These are phyloP conservation scores for Gnaphalium uliginosum DNA, from an alignment of 129 eudicot genomes.

Conservation along the genomic window DNA sequence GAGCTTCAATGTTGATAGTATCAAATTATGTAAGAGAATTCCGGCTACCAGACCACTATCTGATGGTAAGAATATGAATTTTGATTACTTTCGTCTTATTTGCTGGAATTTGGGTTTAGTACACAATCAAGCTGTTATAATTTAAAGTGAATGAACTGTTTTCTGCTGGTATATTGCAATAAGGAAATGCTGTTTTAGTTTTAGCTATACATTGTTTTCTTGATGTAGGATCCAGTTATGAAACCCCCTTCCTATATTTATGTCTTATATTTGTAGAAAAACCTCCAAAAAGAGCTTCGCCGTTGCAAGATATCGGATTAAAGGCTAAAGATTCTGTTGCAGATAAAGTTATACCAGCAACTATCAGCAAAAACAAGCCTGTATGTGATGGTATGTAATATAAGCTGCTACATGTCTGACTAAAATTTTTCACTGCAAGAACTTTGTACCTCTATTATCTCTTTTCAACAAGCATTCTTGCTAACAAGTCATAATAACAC, in stretches of 20 bases:
- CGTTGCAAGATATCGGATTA: constrained; percentile 29
- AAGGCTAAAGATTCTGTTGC: constrained; percentile 28
- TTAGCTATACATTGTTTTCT: constrained; percentile 1
- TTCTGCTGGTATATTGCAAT: not conserved
- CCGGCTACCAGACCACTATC: constrained; percentile 32
- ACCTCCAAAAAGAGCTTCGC: constrained; percentile 33
- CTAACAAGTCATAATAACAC: not conserved
- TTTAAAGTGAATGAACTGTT: not conserved
- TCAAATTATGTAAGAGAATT: constrained; percentile 27
- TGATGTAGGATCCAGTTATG: constrained; percentile 6
- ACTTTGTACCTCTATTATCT: not conserved
- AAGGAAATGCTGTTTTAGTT: constrained; percentile 4
- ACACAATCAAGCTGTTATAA: not conserved
- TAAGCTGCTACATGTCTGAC: not conserved
- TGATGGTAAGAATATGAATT: constrained; percentile 34
- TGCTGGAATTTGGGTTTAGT: constrained; percentile 13
- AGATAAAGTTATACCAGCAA: constrained; percentile 33
- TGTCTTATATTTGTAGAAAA: constrained; percentile 38
- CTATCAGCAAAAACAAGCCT: constrained; percentile 42
- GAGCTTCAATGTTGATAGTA: not conserved
- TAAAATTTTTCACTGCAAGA: not conserved
- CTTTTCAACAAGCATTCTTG: not conserved
- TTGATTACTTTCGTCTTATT: not conserved
- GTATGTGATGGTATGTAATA: constrained; percentile 31
- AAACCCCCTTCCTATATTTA: constrained; percentile 1